Evolutionary conservation across 345 rosid species (phyloP), one percentile per base, ranked within the genome.

Genomic region (Heritiera fomes): DNA sequence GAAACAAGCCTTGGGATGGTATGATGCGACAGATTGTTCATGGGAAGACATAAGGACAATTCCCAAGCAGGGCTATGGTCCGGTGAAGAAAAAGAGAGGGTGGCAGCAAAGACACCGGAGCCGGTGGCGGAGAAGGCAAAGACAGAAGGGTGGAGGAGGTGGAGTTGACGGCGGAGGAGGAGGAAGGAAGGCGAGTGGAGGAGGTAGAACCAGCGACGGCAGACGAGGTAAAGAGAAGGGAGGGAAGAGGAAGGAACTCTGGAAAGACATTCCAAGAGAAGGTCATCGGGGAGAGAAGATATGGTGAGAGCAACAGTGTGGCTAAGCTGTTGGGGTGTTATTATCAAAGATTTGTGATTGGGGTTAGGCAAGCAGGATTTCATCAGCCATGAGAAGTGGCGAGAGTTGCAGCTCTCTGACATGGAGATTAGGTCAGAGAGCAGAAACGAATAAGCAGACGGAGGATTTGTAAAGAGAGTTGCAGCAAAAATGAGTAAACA

Each of bases 311-410:
- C 18, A 77, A 65, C 6, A 84, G 43, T 2, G 78, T 82, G 0
- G 79, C 52, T 6, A 65, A 62, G 13, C 61, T 47, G 30, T 9
- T 71, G 86, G 65, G 82, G 85, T 79, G 81, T 73, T 4, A 86
- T 84, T 3, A 80, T 81, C 9, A 77, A 82, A 11, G 84, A 83
- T 71, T 69, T 75, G 75, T 88, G 88, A 46, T 84, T 73, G 28
- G 88, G 93, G 82, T 84, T 90, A 0, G 98, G 95, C 78, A 90
- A 84, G 78, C 98, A 95, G 10, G 98, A 90, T 81, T 93, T 94
- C 91, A 93, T 85, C 8, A 93, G 92, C 94, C 98, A 90, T 82
- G 97, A 89, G 88, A 94, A 93, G 83, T 87, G 97, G 71, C 98
- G 93, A 73, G 97, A 91, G 83, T 88, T 92, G 91, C 97, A 92